phyloP scores from a whole-genome alignment of 2,329 filamentous ascomycete species.

The Fusarium floridanum region DNA sequence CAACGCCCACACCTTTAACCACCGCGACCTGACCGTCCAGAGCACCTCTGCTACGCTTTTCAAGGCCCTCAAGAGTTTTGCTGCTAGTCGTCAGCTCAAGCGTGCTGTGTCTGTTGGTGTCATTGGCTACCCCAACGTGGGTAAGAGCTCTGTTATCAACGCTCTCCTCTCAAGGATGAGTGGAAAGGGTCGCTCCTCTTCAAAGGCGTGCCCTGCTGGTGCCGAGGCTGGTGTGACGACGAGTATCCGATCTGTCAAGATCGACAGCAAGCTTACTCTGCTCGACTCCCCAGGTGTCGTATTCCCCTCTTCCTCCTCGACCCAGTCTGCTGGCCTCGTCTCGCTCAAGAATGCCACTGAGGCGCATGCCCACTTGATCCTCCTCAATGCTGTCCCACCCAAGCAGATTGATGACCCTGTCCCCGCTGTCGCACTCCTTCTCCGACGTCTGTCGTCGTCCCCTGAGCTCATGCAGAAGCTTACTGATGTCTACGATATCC shows the following conservation, averaged over 20 bases:
- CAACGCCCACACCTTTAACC: slow-evolving; percentile 92
- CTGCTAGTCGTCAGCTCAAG: slow-evolving; percentile 86
- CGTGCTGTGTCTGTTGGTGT: slow-evolving; percentile 91
- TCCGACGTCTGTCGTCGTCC: slow-evolving; percentile 81
- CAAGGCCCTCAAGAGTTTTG: slow-evolving; percentile 90
- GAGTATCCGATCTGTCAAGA: slow-evolving; percentile 88
- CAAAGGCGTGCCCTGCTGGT: slow-evolving; percentile 83
- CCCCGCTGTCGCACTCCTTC: slow-evolving; percentile 86
- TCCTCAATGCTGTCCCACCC: slow-evolving; percentile 91
- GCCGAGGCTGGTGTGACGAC: slow-evolving; percentile 95
- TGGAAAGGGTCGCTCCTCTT: slow-evolving; percentile 68
- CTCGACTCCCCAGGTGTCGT: slow-evolving; percentile 96
- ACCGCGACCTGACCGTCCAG: slow-evolving; percentile 88
- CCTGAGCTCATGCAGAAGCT: slow-evolving; percentile 83
- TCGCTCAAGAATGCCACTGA: slow-evolving; percentile 73
- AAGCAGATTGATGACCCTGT: slow-evolving; percentile 95
- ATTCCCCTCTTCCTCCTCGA: slow-evolving; percentile 76
- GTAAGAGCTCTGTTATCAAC: slow-evolving; percentile 97
- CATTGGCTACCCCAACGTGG: slow-evolving; percentile 95
- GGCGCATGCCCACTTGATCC: slow-evolving; percentile 85
- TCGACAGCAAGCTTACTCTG: slow-evolving; percentile 93
- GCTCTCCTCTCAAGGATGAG: slow-evolving; percentile 84
- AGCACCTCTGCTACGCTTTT: slow-evolving; percentile 88
- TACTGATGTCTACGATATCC: slow-evolving; percentile 85
- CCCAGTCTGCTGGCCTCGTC: slow-evolving; percentile 57